Base-by-base conservation (phyloP, 2,329 filamentous ascomycete genomes). In the Paramyrothecium sp. region DNA sequence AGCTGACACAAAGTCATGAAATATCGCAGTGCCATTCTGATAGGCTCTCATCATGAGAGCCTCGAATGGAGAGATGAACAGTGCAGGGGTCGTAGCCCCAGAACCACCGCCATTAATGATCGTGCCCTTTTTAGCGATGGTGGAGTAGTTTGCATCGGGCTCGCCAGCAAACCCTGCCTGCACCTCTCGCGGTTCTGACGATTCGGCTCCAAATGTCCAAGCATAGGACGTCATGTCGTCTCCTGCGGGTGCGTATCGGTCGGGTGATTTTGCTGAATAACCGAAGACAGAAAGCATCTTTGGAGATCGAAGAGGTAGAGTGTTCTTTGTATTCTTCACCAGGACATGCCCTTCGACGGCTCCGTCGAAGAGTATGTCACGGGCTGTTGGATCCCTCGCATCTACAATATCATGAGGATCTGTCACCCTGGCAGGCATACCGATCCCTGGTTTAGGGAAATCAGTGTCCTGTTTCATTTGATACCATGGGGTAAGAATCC, bases 271-370 rank as follows among this genome's bases (percentile, higher is more conserved):
- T 5, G 49, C 49, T 16, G 90, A 76, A 78, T 86, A 77, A 63
- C 89, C 74, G 75, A 86, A 80, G 67, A 88, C 71, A 65, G 84
- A 81, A 55, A 78, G 77, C 55, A 80, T 82, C 54, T 67, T 71
- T 38, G 33, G 30, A 17, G 26, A 19, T 51, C 33, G 16, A 10
- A 94, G 78, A 0, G 91, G 91, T 7, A 94, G 75, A 0, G 81
- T 76, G 8, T 79, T 78, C 50, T 81, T 78, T 2, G 74, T 75
- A 70, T 96, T 95, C 78, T 96, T 96, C 55, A 96, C 78, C 1
- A 96, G 78, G 23, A 93, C 89, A 53, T 89, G 90, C 5, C 85
- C 83, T 8, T 83, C 78, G 19, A 84, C 75, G 0, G 84, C 84
- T 2, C 81, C 80, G 53, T 83, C 75, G 12, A 85, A 65, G 1